These are phyloP conservation scores for Salicornia ramosissima DNA, from an alignment of 148 eudicot genomes.

Conservation along the genomic window DNA sequence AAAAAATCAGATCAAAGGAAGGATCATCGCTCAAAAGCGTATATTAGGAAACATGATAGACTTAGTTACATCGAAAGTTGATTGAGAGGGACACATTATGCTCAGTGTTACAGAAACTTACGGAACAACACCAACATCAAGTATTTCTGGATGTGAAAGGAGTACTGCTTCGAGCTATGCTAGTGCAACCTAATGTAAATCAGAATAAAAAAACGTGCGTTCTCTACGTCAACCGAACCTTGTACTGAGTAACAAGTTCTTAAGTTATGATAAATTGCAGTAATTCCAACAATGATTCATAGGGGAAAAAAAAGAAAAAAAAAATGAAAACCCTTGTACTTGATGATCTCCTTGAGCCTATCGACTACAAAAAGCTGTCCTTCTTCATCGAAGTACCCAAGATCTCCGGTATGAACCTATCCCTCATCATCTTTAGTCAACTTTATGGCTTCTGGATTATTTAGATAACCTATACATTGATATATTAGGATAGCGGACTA, in stretches of 20 bases:
- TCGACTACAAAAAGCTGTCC: constrained; percentile 75
- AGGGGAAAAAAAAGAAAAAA: constrained; percentile 11
- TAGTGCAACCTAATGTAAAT: constrained; percentile 56
- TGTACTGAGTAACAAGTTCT: not conserved
- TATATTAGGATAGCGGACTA: not conserved
- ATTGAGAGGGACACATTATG: not conserved
- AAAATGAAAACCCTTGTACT: constrained; percentile 82
- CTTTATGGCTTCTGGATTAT: constrained; percentile 64
- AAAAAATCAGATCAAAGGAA: not conserved
- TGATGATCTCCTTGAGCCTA: constrained; percentile 78
- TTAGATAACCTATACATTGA: constrained; percentile 48
- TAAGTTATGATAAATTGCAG: not conserved
- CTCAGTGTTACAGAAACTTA: constrained; percentile 29
- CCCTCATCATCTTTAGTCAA: constrained; percentile 61
- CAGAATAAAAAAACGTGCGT: constrained; percentile 8
- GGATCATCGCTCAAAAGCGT: not conserved
- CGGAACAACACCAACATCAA: constrained; percentile 81
- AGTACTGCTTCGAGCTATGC: constrained; percentile 88
- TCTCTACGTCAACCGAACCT: not conserved
- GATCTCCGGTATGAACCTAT: constrained; percentile 84
- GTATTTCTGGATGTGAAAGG: constrained; percentile 66
- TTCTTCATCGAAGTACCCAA: constrained; percentile 75
- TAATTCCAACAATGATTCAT: not conserved
- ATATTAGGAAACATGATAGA: not conserved
- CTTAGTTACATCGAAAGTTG: not conserved